Percentiles rank a stretch among this genome's conserved stretches.
phyloP scores from a whole-genome alignment of 2,329 filamentous ascomycete genomes.

The Didymella sp. region DNA sequence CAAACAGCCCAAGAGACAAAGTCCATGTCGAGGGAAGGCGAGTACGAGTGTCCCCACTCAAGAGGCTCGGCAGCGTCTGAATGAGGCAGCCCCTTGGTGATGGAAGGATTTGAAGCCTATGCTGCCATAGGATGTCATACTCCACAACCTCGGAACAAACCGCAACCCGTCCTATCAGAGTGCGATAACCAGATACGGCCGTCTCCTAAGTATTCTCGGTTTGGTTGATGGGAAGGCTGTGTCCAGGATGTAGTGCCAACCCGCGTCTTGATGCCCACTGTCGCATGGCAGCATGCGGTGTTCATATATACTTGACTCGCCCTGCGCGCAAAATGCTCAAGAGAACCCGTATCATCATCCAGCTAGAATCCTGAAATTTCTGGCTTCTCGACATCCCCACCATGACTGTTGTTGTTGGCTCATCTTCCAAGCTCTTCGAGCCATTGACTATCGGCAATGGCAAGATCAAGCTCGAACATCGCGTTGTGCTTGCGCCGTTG shows the following conservation, averaged over 20 bases:
- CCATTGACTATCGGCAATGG: slow-evolving; percentile 45
- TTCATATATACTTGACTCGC: slow-evolving; percentile 1
- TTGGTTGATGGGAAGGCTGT: background rate
- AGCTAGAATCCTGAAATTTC: background rate
- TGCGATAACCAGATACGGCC: slow-evolving; percentile 5
- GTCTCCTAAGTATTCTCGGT: background rate
- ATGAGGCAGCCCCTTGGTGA: slow-evolving; percentile 2
- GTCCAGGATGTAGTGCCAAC: slow-evolving; percentile 1
- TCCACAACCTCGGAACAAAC: background rate
- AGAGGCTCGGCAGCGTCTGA: background rate
- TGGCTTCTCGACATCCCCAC: background rate
- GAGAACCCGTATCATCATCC: background rate
- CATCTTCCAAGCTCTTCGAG: slow-evolving; percentile 45
- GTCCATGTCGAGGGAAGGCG: background rate
- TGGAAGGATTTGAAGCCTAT: background rate
- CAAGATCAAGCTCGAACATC: slow-evolving; percentile 42
- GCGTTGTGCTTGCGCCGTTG: slow-evolving; percentile 45
- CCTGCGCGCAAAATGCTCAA: background rate
- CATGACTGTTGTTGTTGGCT: slow-evolving; percentile 7
- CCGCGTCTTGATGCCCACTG: slow-evolving; percentile 2
- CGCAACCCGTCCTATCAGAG: background rate
- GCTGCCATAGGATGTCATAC: background rate
- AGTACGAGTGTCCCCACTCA: slow-evolving; percentile 8
- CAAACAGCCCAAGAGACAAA: background rate
- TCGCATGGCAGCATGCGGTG: slow-evolving; percentile 15